Evolutionary conservation across 768 basidiomycete genomes (phyloP), one percentile per base, ranked within the genome.

Genomic region (Termitomyces sp.): DNA sequence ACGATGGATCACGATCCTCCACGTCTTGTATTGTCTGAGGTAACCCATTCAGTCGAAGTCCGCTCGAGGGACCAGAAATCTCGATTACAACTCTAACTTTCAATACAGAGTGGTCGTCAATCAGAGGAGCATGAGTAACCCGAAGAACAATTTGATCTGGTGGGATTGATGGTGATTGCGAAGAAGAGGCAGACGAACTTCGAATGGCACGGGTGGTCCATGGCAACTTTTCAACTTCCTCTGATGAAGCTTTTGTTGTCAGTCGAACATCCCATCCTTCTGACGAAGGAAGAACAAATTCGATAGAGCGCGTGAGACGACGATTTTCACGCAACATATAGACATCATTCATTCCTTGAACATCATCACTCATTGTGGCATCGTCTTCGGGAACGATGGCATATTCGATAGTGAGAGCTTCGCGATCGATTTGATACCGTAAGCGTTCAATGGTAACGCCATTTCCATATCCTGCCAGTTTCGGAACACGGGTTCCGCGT

Each of bases 191-290:
- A 49, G 67, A 69, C 41, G 77, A 76, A 29, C 70, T 74, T 54
- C 82, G 81, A 37, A 77, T 77, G 1, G 87, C 86, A 55, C 75
- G 77, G 33, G 81, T 81, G 8, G 82, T 80, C 91, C 92, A 94
- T 2, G 89, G 90, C 18, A 90, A 77, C 51, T 77, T 75, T 63
- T 89, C 84, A 9, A 88, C 84, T 54, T 82, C 83, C 34, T 86
- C 83, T 0, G 86, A 87, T 1, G 89, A 87, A 6, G 87, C 88
- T 67, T 81, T 87, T 29, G 85, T 83, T 5, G 86, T 79, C 28
- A 96, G 75, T 63, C 88, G 92, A 1, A 94, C 82, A 64, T 94
- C 93, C 94, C 92, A 98, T 28, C 92, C 89, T 60, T 88, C 86
- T 18, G 77, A 73, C 1, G 83, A 77, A 4, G 92, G 90, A 33